Conservation (phyloP, 495 filamentous ascomycete genomes). For the Penicillium manginii region DNA sequence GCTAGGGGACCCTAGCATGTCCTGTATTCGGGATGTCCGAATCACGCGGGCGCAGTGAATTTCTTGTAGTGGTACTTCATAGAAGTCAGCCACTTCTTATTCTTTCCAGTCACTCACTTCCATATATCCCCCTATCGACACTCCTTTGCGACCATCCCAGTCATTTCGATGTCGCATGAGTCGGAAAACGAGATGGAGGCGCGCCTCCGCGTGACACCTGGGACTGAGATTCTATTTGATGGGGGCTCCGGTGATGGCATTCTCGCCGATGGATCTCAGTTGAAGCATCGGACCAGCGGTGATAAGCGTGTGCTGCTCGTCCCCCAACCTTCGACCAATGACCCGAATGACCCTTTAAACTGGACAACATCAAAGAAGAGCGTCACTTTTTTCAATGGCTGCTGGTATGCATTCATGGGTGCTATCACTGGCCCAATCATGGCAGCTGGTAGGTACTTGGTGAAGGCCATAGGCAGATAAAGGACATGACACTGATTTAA, state of each 20-base stretch:
- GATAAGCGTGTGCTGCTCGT: slow-evolving; percentile 21
- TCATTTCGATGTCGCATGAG: not conserved
- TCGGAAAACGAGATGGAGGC: not conserved
- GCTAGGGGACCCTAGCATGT: no score
- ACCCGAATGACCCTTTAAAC: slow-evolving; percentile 30
- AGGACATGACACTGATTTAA: slow-evolving; percentile 3
- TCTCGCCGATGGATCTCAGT: slow-evolving; percentile 3
- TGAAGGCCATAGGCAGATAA: no score
- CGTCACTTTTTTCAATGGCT: slow-evolving; percentile 14
- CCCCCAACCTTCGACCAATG: slow-evolving; percentile 24
- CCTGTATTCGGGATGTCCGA: no score
- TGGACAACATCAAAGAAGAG: slow-evolving; percentile 26
- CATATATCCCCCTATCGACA: no score
- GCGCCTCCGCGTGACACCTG: not conserved
- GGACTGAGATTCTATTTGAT: slow-evolving; percentile 18
- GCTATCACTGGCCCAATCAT: slow-evolving; percentile 56
- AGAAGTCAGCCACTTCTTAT: no score
- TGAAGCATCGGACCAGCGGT: slow-evolving; percentile 14
- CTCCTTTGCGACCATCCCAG: no score
- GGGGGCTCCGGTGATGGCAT: slow-evolving; percentile 6
- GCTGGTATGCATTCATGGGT: slow-evolving; percentile 52
- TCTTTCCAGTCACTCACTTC: no score
- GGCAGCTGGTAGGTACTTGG: slow-evolving; percentile 44
- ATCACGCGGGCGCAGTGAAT: no score
- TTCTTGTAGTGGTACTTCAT: no score